Evolutionary conservation across 2,329 filamentous ascomycete species (phyloP).

Genomic region (Talaromyces sp.): DNA sequence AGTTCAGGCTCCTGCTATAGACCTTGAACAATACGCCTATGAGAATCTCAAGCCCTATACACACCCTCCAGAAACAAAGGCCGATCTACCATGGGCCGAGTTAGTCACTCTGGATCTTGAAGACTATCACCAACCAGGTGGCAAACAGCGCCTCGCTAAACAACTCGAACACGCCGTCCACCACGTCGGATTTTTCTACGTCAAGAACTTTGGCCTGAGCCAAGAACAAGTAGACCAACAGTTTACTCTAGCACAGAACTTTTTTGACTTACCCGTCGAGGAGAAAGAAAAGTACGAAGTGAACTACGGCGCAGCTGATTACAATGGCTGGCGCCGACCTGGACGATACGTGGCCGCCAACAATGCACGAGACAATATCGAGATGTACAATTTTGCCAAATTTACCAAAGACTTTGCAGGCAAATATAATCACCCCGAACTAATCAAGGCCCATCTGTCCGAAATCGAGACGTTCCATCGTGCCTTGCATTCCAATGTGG

Average conservation of each 20-base stretch:
- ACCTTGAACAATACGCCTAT: conserved; percentile 15
- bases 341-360: conserved; percentile 19
- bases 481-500: conserved; percentile 12
- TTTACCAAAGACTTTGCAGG: conserved; percentile 49
- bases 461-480: conserved; percentile 54
- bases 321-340: conserved; percentile 15
- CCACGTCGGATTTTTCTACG: conserved; percentile 57
- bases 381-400: conserved; percentile 60
- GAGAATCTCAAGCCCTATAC: conserved; percentile 14
- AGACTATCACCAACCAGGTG: conserved; percentile 52
- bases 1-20: background rate
- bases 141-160: conserved; percentile 52
- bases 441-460: conserved; percentile 49
- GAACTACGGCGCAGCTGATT: conserved; percentile 19
- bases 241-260: conserved; percentile 58
- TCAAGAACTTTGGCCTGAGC: conserved; percentile 58
- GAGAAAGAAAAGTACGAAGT: conserved; percentile 57
- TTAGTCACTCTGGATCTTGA: conserved; percentile 56
- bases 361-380: conserved; percentile 48
- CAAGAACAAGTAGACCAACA: conserved; percentile 60
- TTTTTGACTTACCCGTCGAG: conserved; percentile 55
- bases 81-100: conserved; percentile 47
- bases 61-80: conserved; percentile 17
- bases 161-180: conserved; percentile 55
- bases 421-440: conserved; percentile 44